A percentile compares a stretch with the other conserved stretches of the same genome.
Evolutionary conservation across 805 yeast genomes (phyloP).

Genomic region (Ogataea trehalophila): DNA sequence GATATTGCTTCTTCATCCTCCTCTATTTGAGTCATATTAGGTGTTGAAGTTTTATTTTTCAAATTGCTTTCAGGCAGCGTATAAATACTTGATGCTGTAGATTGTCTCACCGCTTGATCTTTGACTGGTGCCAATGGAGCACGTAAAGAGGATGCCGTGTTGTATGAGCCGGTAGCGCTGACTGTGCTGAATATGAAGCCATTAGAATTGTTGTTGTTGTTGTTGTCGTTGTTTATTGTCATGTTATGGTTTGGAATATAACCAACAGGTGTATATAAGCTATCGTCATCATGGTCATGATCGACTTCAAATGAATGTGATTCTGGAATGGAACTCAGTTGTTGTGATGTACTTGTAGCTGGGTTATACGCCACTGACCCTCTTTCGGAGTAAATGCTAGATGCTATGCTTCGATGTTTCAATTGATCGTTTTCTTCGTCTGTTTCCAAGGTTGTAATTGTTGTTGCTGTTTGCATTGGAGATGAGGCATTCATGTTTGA

Average conservation of each 20-base stretch:
- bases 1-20: no score
- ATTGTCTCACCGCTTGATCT: no score
- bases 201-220: constrained; percentile 7
- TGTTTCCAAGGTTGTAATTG: neutral
- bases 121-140: no score
- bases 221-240: neutral
- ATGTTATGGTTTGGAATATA: neutral
- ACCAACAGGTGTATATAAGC: neutral
- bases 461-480: neutral
- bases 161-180: no score
- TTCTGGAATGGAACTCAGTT: constrained; percentile 11
- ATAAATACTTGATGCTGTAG: no score
- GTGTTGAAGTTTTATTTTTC: no score
- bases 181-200: constrained; percentile 10
- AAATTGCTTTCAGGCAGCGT: no score
- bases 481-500: neutral
- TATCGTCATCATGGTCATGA: neutral
- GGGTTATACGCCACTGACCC: neutral
- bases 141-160: no score
- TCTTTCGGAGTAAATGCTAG: constrained; percentile 20
- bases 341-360: neutral
- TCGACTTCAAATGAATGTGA: constrained; percentile 9
- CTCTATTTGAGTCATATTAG: no score
- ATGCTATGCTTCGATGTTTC: constrained; percentile 17
- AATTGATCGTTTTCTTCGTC: neutral